Conservation (phyloP, 2,329 filamentous ascomycete genomes). For the Exophiala sp. region DNA sequence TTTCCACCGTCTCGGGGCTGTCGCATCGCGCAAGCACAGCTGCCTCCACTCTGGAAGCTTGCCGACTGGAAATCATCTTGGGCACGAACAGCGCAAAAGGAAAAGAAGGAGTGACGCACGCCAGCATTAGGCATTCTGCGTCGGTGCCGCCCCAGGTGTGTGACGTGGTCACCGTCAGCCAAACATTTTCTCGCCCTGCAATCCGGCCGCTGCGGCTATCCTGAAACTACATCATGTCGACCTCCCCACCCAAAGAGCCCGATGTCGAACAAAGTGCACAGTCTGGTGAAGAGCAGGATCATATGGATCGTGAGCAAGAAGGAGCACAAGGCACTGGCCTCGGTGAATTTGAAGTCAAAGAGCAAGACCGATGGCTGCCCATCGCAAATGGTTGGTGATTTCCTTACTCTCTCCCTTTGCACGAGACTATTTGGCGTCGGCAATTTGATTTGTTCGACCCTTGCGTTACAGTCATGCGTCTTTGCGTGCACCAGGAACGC, state of each 20-base stretch:
- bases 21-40: constrained; percentile 8
- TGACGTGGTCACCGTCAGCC: constrained; percentile 46
- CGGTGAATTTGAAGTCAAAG: constrained; percentile 98
- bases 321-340: constrained; percentile 72
- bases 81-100: constrained; percentile 22
- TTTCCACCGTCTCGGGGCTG: background rate
- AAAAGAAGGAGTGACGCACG: constrained; percentile 26
- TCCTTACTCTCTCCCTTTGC: constrained; percentile 32
- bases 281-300: constrained; percentile 86
- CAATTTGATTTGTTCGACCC: constrained; percentile 53
- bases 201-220: constrained; percentile 35
- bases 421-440: constrained; percentile 31
- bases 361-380: constrained; percentile 98
- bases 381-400: constrained; percentile 97
- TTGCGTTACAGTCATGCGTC: constrained; percentile 35
- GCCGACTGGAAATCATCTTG: constrained; percentile 22
- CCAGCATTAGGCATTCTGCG: constrained; percentile 25
- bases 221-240: constrained; percentile 75
- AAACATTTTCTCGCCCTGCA: constrained; percentile 35
- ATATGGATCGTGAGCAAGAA: constrained; percentile 69
- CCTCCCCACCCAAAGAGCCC: constrained; percentile 82
- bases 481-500: constrained; percentile 30
- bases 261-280: constrained; percentile 89
- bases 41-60: constrained; percentile 4
- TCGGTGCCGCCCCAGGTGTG: constrained; percentile 23